These are phyloP conservation scores for Trametes hirsuta DNA, from an alignment of 1,284 basidiomycete genomes.

Conservation along the genomic window DNA sequence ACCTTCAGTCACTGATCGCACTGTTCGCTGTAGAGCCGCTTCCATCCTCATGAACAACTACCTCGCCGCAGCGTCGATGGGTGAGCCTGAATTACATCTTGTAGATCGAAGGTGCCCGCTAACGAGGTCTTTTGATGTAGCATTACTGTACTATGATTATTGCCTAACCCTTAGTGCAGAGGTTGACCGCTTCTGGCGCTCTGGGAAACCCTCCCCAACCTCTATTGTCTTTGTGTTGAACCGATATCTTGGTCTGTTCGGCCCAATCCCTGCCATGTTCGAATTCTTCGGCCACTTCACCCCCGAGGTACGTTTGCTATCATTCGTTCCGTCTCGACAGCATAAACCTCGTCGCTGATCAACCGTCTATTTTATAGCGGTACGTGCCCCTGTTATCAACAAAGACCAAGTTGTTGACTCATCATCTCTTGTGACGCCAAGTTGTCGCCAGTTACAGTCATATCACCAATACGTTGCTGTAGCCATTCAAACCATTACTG, in stretches of 20 bases:
- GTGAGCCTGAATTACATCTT: not conserved
- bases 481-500: conserved; percentile 12
- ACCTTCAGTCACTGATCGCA: not conserved
- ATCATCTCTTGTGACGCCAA: not conserved
- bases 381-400: not conserved
- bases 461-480: conserved; percentile 21
- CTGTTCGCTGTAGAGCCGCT: not conserved
- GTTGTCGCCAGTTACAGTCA: conserved; percentile 16
- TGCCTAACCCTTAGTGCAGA: conserved; percentile 7
- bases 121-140: conserved; percentile 1
- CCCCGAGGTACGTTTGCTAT: not conserved
- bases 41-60: conserved; percentile 11
- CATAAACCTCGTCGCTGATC: not conserved
- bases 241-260: conserved; percentile 18
- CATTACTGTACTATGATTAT: conserved; percentile 15
- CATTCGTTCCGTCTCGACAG: not conserved
- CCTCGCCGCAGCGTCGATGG: conserved; percentile 7
- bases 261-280: conserved; percentile 11
- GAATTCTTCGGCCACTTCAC: conserved; percentile 13
- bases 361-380: not conserved
- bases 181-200: conserved; percentile 18
- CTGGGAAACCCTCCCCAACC: conserved; percentile 5
- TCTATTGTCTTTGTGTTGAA: conserved; percentile 18
- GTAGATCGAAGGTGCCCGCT: not conserved
- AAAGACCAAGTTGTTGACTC: too few species aligned